Base-by-base conservation (phyloP, 2,329 filamentous ascomycete species). In the Coleophoma crateriformis region DNA sequence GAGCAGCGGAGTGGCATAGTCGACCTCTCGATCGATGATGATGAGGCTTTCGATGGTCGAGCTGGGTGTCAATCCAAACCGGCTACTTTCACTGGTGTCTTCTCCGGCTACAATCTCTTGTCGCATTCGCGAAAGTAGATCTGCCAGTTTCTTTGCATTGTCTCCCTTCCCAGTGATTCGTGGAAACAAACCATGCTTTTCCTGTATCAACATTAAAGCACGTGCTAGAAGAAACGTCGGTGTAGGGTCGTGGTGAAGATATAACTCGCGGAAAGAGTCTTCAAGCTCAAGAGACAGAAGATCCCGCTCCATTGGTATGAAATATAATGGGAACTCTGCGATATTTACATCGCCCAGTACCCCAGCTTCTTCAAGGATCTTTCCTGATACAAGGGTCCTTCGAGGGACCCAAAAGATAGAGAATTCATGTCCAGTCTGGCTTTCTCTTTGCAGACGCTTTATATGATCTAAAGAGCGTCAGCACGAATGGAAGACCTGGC, bases 381-480 rank as follows among this genome's bases (percentile, higher is more conserved):
- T 85, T 66, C 97, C 90, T 58, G 90, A 94, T 48, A 97, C 86
- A 48, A 95, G 75, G 4, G 94, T 97, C 54, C 94, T 87, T 50
- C 94, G 84, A 6, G 95, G 92, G 39, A 95, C 88, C 88, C 94
- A 97, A 66, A 96, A 92, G 60, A 99, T 87, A 55, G 91, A 92
- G 66, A 97, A 96, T 61, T 99, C 92, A 78, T 99, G 94, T 58
- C 90, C 88, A 43, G 85, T 88, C 62, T 90, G 87, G 65, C 87
- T 91, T 68, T 94, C 90, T 63, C 86, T 87, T 61, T 92, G 89
- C 51, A 97, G 76, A 53, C 88, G 85, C 67, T 91, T 92, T 61
- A 97, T 90, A 73, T 97, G 90, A 59, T 88, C 92, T 96, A 64
- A 46, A 61, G 41, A 54, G 11, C 78, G 77, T 87, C 69, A 86